Conservation (phyloP, 495 filamentous ascomycete genomes). For the Hyaloscypha hepaticicola region DNA sequence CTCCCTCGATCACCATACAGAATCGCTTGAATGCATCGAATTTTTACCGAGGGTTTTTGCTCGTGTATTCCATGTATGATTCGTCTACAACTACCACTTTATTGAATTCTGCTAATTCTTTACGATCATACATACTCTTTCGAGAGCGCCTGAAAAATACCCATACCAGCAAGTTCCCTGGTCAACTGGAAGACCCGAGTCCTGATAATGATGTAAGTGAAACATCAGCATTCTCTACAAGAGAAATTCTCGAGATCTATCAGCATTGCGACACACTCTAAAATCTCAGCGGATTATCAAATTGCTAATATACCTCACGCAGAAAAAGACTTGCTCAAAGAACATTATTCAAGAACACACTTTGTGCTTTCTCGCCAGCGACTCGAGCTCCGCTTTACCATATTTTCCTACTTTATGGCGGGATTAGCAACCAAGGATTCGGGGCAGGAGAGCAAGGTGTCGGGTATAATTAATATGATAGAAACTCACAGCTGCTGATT, state of each 20-base stretch:
- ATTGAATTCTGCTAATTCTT: not conserved
- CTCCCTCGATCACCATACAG: too few relatives aligned
- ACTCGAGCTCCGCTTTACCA: constrained; percentile 46
- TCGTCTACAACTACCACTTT: not conserved
- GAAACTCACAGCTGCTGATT: constrained; percentile 52
- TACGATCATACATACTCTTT: constrained; percentile 40
- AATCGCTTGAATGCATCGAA: not conserved
- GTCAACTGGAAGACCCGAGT: constrained; percentile 4
- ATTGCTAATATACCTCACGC: too few relatives aligned
- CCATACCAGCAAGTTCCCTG: constrained; percentile 46
- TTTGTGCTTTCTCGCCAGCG: constrained; percentile 32
- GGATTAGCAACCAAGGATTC: constrained; percentile 45
- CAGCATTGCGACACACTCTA: too few relatives aligned
- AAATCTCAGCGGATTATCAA: too few relatives aligned
- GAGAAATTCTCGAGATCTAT: too few relatives aligned
- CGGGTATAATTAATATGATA: constrained; percentile 50
- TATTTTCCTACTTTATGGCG: constrained; percentile 59
- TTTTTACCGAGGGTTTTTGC: constrained; percentile 8
- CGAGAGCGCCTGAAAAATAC: constrained; percentile 52
- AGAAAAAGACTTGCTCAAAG: too few relatives aligned
- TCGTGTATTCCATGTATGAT: constrained; percentile 13
- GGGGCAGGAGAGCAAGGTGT: constrained; percentile 47
- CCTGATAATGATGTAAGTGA: not conserved
- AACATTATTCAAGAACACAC: constrained; percentile 47
- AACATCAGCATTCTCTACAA: not conserved